phyloP scores from a whole-genome alignment of 345 rosid genomes.

The Camelina hispida region DNA sequence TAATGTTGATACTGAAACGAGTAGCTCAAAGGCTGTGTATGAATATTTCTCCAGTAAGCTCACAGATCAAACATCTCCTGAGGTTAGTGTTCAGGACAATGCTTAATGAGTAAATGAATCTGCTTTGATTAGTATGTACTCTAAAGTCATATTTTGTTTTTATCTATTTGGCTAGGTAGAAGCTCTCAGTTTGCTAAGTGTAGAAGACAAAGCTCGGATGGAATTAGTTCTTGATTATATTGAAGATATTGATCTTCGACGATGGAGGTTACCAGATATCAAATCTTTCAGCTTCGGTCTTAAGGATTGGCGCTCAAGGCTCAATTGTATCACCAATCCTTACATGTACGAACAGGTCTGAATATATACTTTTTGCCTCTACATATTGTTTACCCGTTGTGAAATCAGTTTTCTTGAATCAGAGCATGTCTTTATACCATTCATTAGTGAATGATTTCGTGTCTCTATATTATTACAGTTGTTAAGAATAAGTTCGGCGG shows the following conservation, averaged over 20 bases:
- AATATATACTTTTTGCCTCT: not conserved
- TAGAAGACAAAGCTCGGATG: conserved; percentile 50
- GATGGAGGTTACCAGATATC: conserved; percentile 68
- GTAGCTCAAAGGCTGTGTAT: conserved; percentile 72
- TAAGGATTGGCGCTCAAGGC: conserved; percentile 65
- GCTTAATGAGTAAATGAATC: not conserved
- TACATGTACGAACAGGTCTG: conserved; percentile 71
- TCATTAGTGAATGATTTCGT: conserved; percentile 1
- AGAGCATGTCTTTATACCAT: not conserved
- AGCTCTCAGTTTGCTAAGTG: conserved; percentile 48
- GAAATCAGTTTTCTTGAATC: not conserved
- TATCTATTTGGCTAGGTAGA: conserved; percentile 47
- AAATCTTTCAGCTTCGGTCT: conserved; percentile 66
- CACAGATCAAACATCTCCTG: conserved; percentile 33
- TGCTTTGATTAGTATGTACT: not conserved
- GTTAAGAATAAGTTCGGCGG: conserved; percentile 56
- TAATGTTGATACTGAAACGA: conserved; percentile 61
- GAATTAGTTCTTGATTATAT: conserved; percentile 67
- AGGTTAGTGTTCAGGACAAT: conserved; percentile 54
- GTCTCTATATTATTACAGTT: conserved; percentile 55
- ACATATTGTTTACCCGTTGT: not conserved
- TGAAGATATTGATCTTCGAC: conserved; percentile 78
- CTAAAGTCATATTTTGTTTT: not conserved
- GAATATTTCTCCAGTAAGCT: conserved; percentile 64
- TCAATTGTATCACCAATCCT: conserved; percentile 76